These are phyloP conservation scores for Colletotrichum destructivum DNA, from an alignment of 2,329 filamentous ascomycete species.

Conservation along the genomic window DNA sequence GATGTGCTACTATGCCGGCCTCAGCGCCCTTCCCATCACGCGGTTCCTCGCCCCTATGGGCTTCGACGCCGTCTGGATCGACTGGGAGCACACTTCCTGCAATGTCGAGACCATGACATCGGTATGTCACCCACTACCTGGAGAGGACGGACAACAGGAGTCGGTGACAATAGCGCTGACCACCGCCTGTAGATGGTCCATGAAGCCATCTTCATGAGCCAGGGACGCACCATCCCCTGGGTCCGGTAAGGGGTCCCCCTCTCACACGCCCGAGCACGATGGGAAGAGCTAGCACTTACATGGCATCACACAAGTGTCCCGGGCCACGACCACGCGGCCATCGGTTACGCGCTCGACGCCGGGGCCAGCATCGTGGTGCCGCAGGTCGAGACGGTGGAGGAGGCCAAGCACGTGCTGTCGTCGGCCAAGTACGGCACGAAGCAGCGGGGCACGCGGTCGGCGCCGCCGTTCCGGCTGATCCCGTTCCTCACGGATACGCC, in stretches of 20 bases:
- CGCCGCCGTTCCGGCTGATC: slow-evolving; percentile 59
- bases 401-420: slow-evolving; percentile 60
- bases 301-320: slow-evolving; percentile 49
- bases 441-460: slow-evolving; percentile 59
- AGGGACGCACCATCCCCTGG: slow-evolving; percentile 61
- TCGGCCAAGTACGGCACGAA: slow-evolving; percentile 61
- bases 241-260: slow-evolving; percentile 50
- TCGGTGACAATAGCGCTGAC: slow-evolving; percentile 23
- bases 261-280: background rate
- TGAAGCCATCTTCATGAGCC: slow-evolving; percentile 62
- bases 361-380: slow-evolving; percentile 64
- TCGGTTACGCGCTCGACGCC: slow-evolving; percentile 63
- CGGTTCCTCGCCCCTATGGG: slow-evolving; percentile 60
- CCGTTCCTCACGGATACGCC: slow-evolving; percentile 57
- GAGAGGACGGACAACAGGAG: background rate
- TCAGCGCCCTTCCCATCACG: slow-evolving; percentile 57
- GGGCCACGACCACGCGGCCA: slow-evolving; percentile 62
- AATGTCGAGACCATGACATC: slow-evolving; percentile 65
- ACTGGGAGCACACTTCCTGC: slow-evolving; percentile 64
- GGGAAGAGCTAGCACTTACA: slow-evolving; percentile 10
- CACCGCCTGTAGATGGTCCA: slow-evolving; percentile 56
- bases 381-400: slow-evolving; percentile 63
- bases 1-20: slow-evolving; percentile 58
- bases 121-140: slow-evolving; percentile 1
- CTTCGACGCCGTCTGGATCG: slow-evolving; percentile 61